Percentiles rank a stretch among this genome's conserved stretches.
These are phyloP conservation scores for Retiboletus fuscus DNA, from an alignment of 1,284 basidiomycete species.

Conservation along the genomic window DNA sequence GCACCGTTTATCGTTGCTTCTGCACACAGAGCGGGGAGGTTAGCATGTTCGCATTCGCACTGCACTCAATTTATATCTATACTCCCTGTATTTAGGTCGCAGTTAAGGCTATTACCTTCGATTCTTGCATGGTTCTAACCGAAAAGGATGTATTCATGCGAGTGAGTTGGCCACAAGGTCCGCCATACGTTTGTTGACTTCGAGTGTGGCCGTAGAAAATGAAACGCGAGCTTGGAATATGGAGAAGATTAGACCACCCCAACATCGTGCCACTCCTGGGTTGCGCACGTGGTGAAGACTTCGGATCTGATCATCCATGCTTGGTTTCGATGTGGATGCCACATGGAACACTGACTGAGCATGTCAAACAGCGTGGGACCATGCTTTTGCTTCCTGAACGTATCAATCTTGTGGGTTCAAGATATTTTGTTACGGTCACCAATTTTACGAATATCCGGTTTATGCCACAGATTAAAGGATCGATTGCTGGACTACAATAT, in stretches of 20 bases:
- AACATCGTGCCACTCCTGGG: constrained; percentile 24
- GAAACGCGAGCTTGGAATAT: constrained; percentile 19
- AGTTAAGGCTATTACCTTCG: constrained; percentile 19
- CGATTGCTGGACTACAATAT: constrained; percentile 17
- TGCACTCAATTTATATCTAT: background rate
- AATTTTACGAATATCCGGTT: background rate
- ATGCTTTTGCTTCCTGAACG: background rate
- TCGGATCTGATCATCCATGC: constrained; percentile 24
- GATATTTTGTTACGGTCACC: background rate
- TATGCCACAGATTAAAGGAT: constrained; percentile 13
- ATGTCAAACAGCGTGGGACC: background rate
- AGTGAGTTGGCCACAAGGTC: background rate
- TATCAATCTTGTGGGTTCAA: constrained; percentile 15
- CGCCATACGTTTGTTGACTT: background rate
- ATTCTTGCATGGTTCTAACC: background rate
- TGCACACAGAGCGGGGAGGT: constrained; percentile 6
- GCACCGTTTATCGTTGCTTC: constrained; percentile 13
- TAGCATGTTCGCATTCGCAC: background rate
- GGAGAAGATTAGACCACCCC: constrained; percentile 17
- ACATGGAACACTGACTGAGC: constrained; percentile 19
- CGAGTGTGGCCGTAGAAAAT: background rate
- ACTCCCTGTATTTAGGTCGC: constrained; percentile 14
- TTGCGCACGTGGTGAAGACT: background rate
- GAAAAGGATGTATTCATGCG: constrained; percentile 10
- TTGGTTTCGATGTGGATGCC: constrained; percentile 30